These are phyloP conservation scores for Amanita molliuscula DNA, from an alignment of 768 basidiomycete species.

Conservation along the genomic window DNA sequence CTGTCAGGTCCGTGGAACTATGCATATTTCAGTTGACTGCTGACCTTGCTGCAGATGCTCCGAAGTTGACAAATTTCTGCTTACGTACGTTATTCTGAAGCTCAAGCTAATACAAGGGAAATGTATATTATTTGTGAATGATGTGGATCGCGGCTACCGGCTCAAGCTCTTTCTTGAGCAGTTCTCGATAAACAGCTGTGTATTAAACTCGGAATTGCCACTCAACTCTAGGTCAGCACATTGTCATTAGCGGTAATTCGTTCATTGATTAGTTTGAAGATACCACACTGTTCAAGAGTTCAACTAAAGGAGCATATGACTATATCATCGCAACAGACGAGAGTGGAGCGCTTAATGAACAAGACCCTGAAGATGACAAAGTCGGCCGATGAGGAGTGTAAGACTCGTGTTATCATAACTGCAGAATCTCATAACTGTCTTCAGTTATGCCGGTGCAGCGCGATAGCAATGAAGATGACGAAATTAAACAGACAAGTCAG, in stretches of 20 bases:
- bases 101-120: conserved; percentile 93
- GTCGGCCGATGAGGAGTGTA: conserved; percentile 21
- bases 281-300: conserved; percentile 98
- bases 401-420: not conserved
- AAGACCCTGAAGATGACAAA: conserved; percentile 29
- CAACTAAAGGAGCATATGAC: conserved; percentile 95
- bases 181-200: conserved; percentile 93
- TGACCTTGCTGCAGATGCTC: conserved; percentile 45
- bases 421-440: not conserved
- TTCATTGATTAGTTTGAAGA: conserved; percentile 24
- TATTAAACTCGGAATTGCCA: conserved; percentile 92
- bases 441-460: conserved; percentile 50
- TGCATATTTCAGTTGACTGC: not conserved
- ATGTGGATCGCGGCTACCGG: conserved; percentile 89
- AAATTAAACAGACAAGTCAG: conserved; percentile 10
- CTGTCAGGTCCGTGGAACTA: conserved; percentile 46
- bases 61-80: conserved; percentile 95
- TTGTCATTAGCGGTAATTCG: not conserved
- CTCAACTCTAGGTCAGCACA: conserved; percentile 70
- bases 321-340: conserved; percentile 99
- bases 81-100: conserved; percentile 94
- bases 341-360: conserved; percentile 43
- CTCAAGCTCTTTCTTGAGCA: conserved; percentile 98
- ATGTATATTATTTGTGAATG: conserved; percentile 94
- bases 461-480: conserved; percentile 17